Evolutionary conservation across 1,284 basidiomycete genomes (phyloP), one percentile per base, ranked within the genome.

Genomic region (Leccinum huronense): DNA sequence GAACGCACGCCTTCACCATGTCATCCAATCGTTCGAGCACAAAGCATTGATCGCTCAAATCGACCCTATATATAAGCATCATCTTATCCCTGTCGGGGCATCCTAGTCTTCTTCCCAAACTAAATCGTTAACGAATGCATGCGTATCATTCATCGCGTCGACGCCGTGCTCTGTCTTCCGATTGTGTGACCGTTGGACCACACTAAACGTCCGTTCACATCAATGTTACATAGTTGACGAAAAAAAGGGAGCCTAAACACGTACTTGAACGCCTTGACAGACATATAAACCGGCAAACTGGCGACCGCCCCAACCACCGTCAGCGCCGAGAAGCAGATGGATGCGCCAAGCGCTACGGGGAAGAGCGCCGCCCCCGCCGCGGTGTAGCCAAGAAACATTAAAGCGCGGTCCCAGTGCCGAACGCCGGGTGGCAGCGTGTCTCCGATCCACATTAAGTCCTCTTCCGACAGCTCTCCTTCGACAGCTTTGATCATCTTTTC

Each of bases 371-470:
- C 14, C 23, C 51, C 51, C 23, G 51, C 23, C 5, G 23, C 51
- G 51, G 51, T 27, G 51, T 9, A 27, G n/a, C 23, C 11, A 4
- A 27, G 5, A 16, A 53, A 53, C 51, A 27, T 53, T 0, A 53
- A 8, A 53, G 51, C 51, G 14, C 51, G 51, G 23, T 53, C 14
- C 51, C 51, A 53, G 51, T 53, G 51, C 2, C 14, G 51, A 53
- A 53, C 3, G 27, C 51, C 23, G 27, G 51, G 51, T 3, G 51
- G 51, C 8, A 53, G 8, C 13, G 63, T 13, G 2, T 67, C 71
- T 3, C 65, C 68, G 2, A 71, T 58, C 3, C 65, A 65, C 62
- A 73, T 66, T 16, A 72, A 63, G 19, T 64, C 65, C 45, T 69
- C 65, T 2, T 53, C 14, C 13, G 56, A 65, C 3, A 71, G 14